These are phyloP conservation scores for Akanthomyces uredinophilus DNA, from an alignment of 2,329 filamentous ascomycete genomes.

Conservation along the genomic window DNA sequence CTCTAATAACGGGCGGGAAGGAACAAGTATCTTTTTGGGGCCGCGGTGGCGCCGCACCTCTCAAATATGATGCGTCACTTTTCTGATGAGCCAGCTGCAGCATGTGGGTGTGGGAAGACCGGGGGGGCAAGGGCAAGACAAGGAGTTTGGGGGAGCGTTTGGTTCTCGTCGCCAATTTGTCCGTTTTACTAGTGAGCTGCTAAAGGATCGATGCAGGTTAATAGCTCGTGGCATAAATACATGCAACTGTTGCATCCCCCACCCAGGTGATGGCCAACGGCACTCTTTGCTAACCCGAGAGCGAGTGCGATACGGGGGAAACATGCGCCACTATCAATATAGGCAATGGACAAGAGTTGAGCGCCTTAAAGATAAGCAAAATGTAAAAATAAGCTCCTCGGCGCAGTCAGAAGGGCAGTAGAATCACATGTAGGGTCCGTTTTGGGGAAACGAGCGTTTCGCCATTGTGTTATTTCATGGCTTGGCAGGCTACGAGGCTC, in stretches of 20 bases:
- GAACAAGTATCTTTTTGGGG: not conserved
- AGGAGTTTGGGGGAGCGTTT: too few relatives aligned
- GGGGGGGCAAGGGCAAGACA: not conserved
- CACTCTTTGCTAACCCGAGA: not conserved
- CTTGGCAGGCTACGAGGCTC: not conserved
- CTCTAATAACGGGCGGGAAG: not conserved
- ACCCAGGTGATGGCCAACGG: too few relatives aligned
- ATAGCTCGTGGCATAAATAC: not conserved
- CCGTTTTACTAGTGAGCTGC: not conserved
- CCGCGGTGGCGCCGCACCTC: not conserved
- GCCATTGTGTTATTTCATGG: not conserved
- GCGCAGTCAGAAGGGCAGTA: too few relatives aligned
- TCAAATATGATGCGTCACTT: not conserved
- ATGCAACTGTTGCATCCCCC: not conserved
- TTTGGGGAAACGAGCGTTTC: too few relatives aligned
- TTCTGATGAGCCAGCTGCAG: not conserved
- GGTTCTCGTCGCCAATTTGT: not conserved
- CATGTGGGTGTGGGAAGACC: not conserved
- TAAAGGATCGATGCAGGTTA: not conserved
- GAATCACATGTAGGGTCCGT: too few relatives aligned
- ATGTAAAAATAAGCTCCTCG: too few relatives aligned
- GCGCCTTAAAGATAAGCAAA: too few relatives aligned
- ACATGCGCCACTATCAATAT: too few relatives aligned
- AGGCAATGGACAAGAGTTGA: too few relatives aligned
- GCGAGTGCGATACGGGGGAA: not conserved